Evolutionary conservation across 2,329 filamentous ascomycete genomes (phyloP).

Genomic region (Paracamarosporium sp.): DNA sequence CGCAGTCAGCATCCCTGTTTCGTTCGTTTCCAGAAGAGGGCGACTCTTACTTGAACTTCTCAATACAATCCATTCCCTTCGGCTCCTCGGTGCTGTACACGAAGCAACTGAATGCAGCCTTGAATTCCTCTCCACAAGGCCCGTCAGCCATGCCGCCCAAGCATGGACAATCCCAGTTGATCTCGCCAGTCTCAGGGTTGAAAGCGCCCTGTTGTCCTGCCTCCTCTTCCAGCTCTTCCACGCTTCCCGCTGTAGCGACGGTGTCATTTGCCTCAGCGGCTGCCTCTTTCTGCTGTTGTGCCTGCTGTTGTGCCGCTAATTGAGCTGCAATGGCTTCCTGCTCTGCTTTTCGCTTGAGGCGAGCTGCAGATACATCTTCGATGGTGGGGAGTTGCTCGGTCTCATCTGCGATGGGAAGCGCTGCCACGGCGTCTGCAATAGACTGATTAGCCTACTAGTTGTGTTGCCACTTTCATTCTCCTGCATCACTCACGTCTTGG

Average conservation of each 20-base stretch:
- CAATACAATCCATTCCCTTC: slow-evolving; percentile 97
- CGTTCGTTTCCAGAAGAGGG: background rate
- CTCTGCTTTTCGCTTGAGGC: slow-evolving; percentile 45
- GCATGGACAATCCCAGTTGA: slow-evolving; percentile 99
- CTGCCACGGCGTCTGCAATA: slow-evolving; percentile 26
- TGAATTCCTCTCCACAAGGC: slow-evolving; percentile 95
- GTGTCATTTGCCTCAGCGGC: background rate
- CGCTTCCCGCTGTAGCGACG: slow-evolving; percentile 36
- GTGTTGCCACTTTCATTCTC: background rate
- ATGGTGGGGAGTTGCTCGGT: slow-evolving; percentile 52
- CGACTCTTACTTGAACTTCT: slow-evolving; percentile 86
- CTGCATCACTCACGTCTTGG: slow-evolving; percentile 66
- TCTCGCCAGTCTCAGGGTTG: slow-evolving; percentile 98
- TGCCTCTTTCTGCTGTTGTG: background rate
- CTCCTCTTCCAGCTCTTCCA: slow-evolving; percentile 75
- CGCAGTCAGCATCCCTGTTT: slow-evolving; percentile 9
- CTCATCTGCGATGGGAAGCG: slow-evolving; percentile 50
- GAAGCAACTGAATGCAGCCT: slow-evolving; percentile 95
- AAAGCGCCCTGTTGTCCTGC: slow-evolving; percentile 89
- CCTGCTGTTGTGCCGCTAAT: slow-evolving; percentile 28
- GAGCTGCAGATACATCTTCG: slow-evolving; percentile 52
- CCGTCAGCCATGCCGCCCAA: slow-evolving; percentile 96
- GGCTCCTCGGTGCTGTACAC: slow-evolving; percentile 94
- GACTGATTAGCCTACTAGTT: slow-evolving; percentile 16
- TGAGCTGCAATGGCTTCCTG: slow-evolving; percentile 13